Base-by-base conservation (phyloP, 2,329 filamentous ascomycete genomes). In the Coniochaeta pulveracea region DNA sequence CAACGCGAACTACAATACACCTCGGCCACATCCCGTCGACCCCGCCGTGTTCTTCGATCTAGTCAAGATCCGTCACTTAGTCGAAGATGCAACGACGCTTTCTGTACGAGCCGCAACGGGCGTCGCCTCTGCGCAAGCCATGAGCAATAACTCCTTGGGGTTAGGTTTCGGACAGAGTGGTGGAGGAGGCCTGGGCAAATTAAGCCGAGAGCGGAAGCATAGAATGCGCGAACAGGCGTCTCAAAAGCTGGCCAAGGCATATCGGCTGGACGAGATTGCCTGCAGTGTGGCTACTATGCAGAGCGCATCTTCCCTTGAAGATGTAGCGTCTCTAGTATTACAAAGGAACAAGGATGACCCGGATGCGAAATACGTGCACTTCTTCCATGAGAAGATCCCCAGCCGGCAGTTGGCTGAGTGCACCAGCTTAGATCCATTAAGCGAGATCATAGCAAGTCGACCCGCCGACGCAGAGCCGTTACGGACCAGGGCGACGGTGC, bases 351-450 rank as follows among this genome's bases (percentile, higher is more conserved):
- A 73, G n/a, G 52, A 66, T 33, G 76, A 86, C 47, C 56, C 65
- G 26, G 81, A 91, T 47, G 85, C 83, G 18, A 81, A 80, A 54
- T 91, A 91, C 50, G 85, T 91, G n/a, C 81, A 91, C 51, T 91
- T 89, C 58, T 93, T 93, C 54, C 83, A 89, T 56, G 83, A 93
- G 57, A 91, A 89, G 68, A 88, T 91, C 17, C 80, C 83, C 2
- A 81, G 76, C 25, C 63, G 80, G 26, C 76, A 80, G 50, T 61
- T 91, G 51, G 80, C 76, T 22, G 73, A 84, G 46, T 77, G 70
- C 45, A 88, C 82, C 7, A 78, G 72, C 40, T 55, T 88, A 36
- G 60, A 71, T 34, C 66, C 76, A 4, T 54, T 93, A 42, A 64
- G 77, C 49, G 70, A 82, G 23, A 73, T 89, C 36, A 77, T 88